Percentiles rank a stretch among this genome's conserved stretches.
Conservation (phyloP, 2,329 filamentous ascomycete species). For the Colletotrichum horii region DNA sequence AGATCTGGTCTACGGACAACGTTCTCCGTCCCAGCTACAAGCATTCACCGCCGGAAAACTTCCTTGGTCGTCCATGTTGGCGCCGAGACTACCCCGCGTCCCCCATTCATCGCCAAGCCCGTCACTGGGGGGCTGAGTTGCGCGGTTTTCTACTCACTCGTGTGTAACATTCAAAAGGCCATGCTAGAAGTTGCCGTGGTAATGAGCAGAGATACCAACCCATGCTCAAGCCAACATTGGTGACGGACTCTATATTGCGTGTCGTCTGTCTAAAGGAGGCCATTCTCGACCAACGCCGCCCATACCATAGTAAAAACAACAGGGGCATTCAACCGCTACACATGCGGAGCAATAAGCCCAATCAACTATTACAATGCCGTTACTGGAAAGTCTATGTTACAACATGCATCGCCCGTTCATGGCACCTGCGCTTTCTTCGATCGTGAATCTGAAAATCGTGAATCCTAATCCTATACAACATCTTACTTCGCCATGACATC, state of each 20-base stretch:
- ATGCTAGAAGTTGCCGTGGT: not conserved
- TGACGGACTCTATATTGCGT: not conserved
- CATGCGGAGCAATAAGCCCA: not conserved
- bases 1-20: not conserved
- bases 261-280: not conserved
- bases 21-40: not conserved
- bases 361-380: slow-evolving; percentile 2
- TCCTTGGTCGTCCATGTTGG: not conserved
- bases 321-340: not conserved
- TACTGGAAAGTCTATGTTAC: slow-evolving; percentile 12
- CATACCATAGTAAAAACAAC: not conserved
- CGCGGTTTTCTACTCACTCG: not conserved
- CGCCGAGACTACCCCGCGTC: not conserved
- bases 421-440: not conserved
- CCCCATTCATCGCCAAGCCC: not conserved
- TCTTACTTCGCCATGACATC: slow-evolving; percentile 86
- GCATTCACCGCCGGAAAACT: not conserved
- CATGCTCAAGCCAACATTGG: not conserved
- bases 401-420: not conserved
- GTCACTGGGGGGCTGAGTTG: not conserved
- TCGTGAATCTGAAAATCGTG: not conserved
- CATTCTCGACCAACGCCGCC: not conserved
- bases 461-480: not conserved
- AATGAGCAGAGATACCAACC: not conserved
- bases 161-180: not conserved